Conservation (phyloP, 257 asterid species). For the Penstemon newberryi region DNA sequence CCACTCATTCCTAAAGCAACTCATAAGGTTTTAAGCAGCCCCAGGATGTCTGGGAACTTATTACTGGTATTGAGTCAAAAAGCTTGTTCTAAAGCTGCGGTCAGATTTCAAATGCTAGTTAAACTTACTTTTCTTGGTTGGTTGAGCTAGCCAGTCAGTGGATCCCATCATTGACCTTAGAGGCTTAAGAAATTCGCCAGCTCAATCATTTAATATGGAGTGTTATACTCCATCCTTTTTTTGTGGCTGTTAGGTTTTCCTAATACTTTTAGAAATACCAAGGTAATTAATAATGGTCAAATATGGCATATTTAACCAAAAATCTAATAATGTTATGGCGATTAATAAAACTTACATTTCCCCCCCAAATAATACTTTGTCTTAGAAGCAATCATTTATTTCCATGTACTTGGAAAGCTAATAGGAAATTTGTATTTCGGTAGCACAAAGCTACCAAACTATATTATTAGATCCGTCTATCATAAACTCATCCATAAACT, state of each 20-base stretch:
- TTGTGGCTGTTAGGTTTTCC: neutral
- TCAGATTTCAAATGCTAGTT: neutral
- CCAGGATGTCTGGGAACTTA: neutral
- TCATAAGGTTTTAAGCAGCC: slow-evolving; percentile 6
- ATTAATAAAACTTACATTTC: no score
- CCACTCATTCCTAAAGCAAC: neutral
- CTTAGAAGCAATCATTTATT: neutral
- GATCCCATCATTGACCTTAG: slow-evolving; percentile 4
- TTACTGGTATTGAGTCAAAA: neutral
- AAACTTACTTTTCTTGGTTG: slow-evolving; percentile 13
- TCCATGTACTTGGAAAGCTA: neutral
- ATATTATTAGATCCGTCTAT: neutral
- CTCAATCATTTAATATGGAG: neutral
- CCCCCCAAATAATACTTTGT: no score
- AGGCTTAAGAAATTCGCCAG: neutral
- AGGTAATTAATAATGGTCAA: neutral
- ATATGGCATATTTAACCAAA: no score
- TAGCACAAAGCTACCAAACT: neutral
- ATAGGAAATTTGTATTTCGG: slow-evolving; percentile 1
- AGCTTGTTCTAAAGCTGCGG: slow-evolving; percentile 11
- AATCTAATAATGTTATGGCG: no score
- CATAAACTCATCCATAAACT: neutral
- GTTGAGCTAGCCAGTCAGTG: neutral
- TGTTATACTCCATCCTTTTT: slow-evolving; percentile 1
- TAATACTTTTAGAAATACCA: no score